Base-by-base conservation (phyloP, 2,329 filamentous ascomycete genomes). In the Hypocrella siamensis region DNA sequence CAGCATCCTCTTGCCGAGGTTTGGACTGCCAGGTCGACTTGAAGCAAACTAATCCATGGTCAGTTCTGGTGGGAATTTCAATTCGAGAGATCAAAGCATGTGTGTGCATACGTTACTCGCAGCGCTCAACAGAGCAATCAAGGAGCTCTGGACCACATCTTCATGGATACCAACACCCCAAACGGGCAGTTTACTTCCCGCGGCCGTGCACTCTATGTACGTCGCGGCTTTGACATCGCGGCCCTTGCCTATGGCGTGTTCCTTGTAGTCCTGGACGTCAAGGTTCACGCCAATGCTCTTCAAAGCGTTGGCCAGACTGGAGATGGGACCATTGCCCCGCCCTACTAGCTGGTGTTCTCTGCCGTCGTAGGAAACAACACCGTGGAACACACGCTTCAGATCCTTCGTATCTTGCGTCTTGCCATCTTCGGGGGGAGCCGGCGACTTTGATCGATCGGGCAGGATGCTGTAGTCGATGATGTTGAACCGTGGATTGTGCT, bases 221-320 rank as follows among this genome's bases (percentile, higher is more conserved):
- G 86, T 83, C 2, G 85, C 88, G n/a, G 88, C 88, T 62, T 92
- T 92, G 42, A 88, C 83, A 38, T 84, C 73, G 35, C 75, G 71
- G 38, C 82, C 83, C 31, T 67, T 65, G 41, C 84, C 84, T 43
- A 96, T 85, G 18, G 86, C 79, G 57, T 96, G 88, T 56, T 96
- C 90, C 63, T 92, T 93, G 65, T 96, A 96, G 53, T 94, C 84
- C 28, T 77, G 72, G 31, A 96, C 84, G 49, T 96, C 88, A 17
- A 96, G 64, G 47, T 92, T 78, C 40, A 96, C 78, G 36, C 83
- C 82, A 21, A 96, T 59, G 12, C 66, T 65, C 44, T 73, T 71
- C 27, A 98, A 67, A 12, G 86, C 88, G 45, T 84, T 77, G 2
- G 83, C 83, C 48, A 96, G 60, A 39, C 80, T 83, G 4, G 85